phyloP scores from a whole-genome alignment of 2,329 filamentous ascomycete genomes.

The Phialophora verrucosa region DNA sequence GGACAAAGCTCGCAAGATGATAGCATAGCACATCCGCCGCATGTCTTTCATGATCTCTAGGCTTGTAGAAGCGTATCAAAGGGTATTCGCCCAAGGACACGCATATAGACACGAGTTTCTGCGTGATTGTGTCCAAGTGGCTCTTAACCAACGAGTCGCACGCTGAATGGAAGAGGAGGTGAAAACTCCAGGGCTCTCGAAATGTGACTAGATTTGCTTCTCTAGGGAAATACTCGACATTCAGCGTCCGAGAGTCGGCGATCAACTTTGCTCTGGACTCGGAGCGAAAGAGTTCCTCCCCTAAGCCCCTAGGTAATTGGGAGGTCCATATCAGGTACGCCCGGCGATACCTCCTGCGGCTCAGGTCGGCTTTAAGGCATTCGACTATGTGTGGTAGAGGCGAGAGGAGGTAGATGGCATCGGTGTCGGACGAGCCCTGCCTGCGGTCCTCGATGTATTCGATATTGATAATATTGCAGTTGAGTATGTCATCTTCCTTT shows the following conservation, averaged over 20 bases:
- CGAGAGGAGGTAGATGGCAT: slow-evolving; percentile 90
- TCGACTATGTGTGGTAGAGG: slow-evolving; percentile 88
- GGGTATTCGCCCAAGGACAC: slow-evolving; percentile 93
- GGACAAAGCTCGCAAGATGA: slow-evolving; percentile 87
- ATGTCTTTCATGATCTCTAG: slow-evolving; percentile 70
- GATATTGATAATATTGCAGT: slow-evolving; percentile 95
- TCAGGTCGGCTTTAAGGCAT: slow-evolving; percentile 90
- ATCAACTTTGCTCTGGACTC: slow-evolving; percentile 71
- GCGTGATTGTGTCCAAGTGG: slow-evolving; percentile 83
- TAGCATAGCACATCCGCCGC: slow-evolving; percentile 87
- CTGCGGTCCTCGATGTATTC: slow-evolving; percentile 89
- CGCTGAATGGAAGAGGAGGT: slow-evolving; percentile 84
- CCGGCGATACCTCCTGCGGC: slow-evolving; percentile 78
- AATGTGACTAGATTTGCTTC: slow-evolving; percentile 93
- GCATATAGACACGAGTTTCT: slow-evolving; percentile 89
- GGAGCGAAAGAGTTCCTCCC: slow-evolving; percentile 75
- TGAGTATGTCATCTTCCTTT: slow-evolving; percentile 95
- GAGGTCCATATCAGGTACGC: slow-evolving; percentile 85
- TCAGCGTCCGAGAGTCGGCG: slow-evolving; percentile 78
- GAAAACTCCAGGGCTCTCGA: slow-evolving; percentile 94
- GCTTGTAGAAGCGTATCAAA: slow-evolving; percentile 87
- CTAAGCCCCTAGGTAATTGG: slow-evolving; percentile 69
- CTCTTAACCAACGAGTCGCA: slow-evolving; percentile 83
- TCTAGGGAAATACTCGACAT: slow-evolving; percentile 86
- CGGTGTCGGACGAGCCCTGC: slow-evolving; percentile 83